phyloP scores from a whole-genome alignment of 2,329 filamentous ascomycete genomes.

The Akanthomyces uredinophilus region DNA sequence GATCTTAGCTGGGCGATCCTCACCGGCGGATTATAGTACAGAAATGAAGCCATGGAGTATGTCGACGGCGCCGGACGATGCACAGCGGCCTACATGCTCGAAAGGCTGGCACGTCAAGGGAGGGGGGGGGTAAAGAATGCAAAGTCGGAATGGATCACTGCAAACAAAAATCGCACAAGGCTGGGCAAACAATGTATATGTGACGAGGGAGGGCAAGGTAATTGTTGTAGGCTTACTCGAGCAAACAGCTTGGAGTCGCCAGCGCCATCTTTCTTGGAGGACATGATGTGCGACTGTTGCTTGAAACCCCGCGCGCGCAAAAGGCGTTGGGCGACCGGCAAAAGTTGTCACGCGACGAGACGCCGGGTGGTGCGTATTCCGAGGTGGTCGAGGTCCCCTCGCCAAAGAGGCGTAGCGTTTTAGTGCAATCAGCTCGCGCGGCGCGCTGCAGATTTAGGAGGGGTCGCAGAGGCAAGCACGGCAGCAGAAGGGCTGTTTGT shows the following conservation, averaged over 20 bases:
- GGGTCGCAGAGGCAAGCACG: not conserved
- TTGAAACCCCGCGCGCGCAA: slow-evolving; percentile 13
- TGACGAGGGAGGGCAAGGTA: slow-evolving; percentile 3
- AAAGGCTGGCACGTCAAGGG: not conserved
- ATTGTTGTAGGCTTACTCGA: slow-evolving; percentile 58
- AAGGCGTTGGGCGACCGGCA: slow-evolving; percentile 1
- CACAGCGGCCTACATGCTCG: slow-evolving; percentile 1
- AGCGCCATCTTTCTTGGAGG: slow-evolving; percentile 52
- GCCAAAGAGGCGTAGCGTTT: not conserved
- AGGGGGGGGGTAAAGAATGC: not conserved
- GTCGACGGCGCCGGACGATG: not conserved
- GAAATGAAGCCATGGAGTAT: slow-evolving; percentile 40
- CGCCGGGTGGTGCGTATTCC: not conserved
- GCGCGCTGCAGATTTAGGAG: not conserved
- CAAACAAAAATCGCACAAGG: slow-evolving; percentile 15
- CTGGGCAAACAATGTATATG: not conserved
- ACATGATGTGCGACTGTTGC: slow-evolving; percentile 39
- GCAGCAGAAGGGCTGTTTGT: not conserved
- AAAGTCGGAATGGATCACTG: not conserved
- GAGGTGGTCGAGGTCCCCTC: not conserved
- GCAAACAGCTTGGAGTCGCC: slow-evolving; percentile 99
- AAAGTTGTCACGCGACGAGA: slow-evolving; percentile 17
- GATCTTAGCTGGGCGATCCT: slow-evolving; percentile 46
- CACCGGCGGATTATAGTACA: slow-evolving; percentile 47
- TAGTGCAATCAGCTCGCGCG: slow-evolving; percentile 6